Conservation (phyloP, 225 moss, liverwort and hornwort genomes). For the Physcomitrellopsis africana region DNA sequence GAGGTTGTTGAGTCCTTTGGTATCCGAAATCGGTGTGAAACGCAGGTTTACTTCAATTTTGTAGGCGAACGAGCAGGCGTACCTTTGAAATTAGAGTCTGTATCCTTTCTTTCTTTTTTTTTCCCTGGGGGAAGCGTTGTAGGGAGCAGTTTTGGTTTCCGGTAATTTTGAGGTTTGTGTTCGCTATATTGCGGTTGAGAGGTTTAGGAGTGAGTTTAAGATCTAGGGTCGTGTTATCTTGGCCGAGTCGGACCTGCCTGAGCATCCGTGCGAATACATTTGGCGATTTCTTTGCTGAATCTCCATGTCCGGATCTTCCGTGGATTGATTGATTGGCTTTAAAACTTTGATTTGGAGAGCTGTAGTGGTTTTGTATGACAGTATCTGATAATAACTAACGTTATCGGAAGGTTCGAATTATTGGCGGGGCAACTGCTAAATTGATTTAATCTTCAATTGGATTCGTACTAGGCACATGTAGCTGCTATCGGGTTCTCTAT, state of each 20-base stretch:
- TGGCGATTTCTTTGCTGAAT: not conserved
- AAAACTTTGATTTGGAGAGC: constrained; percentile 3
- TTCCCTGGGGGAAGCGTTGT: not conserved
- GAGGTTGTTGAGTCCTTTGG: not conserved
- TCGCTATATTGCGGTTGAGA: not conserved
- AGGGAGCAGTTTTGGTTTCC: not conserved
- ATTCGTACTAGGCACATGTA: not conserved
- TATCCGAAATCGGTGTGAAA: not conserved
- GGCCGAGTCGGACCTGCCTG: not conserved
- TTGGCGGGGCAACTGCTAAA: not conserved
- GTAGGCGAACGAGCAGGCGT: not conserved
- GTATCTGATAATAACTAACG: not conserved
- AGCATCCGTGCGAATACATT: not conserved
- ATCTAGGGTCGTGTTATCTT: not conserved
- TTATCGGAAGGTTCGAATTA: not conserved
- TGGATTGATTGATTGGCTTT: not conserved
- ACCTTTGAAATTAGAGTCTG: not conserved
- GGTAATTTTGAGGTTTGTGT: not conserved
- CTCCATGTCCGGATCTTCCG: not conserved
- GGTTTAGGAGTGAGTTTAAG: not conserved
- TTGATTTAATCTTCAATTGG: not conserved
- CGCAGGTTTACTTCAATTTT: not conserved
- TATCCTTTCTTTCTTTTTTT: too few species aligned
- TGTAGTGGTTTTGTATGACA: not conserved
- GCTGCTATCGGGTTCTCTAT: too few species aligned